Conservation (phyloP, 2,329 filamentous ascomycete species). For the Monilinia polystroma region DNA sequence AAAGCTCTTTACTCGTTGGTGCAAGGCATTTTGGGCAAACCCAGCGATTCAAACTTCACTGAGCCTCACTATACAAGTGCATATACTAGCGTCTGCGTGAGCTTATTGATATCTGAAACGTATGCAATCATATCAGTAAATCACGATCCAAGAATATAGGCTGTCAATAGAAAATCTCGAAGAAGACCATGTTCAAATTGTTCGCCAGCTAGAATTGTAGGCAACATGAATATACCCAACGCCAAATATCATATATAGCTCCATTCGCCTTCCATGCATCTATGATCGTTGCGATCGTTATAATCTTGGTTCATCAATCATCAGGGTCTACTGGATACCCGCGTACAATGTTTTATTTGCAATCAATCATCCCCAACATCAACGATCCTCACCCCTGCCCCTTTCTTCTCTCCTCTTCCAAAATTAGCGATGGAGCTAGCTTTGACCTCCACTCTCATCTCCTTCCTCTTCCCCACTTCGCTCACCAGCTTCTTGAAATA, state of each 20-base stretch:
- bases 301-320: constrained; percentile 18
- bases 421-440: constrained; percentile 9
- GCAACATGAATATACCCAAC: background rate
- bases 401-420: constrained; percentile 33
- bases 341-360: background rate
- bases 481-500: constrained; percentile 76
- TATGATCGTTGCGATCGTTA: constrained; percentile 14
- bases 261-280: constrained; percentile 10
- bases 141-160: background rate
- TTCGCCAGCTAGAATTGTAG: background rate
- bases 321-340: background rate
- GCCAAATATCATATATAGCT: background rate
- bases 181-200: background rate
- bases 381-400: constrained; percentile 26
- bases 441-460: constrained; percentile 32
- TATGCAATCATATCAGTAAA: background rate
- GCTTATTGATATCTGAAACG: background rate
- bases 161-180: background rate
- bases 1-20: too few relatives aligned
- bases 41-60: background rate
- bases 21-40: too few relatives aligned
- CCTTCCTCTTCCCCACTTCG: constrained; percentile 65
- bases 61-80: background rate
- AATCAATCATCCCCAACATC: constrained; percentile 20
- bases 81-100: background rate